Percentiles rank a stretch among this genome's conserved stretches.
Evolutionary conservation across 352 stramenopile species (phyloP).

Genomic region (Phytophthora pseudosyringae): DNA sequence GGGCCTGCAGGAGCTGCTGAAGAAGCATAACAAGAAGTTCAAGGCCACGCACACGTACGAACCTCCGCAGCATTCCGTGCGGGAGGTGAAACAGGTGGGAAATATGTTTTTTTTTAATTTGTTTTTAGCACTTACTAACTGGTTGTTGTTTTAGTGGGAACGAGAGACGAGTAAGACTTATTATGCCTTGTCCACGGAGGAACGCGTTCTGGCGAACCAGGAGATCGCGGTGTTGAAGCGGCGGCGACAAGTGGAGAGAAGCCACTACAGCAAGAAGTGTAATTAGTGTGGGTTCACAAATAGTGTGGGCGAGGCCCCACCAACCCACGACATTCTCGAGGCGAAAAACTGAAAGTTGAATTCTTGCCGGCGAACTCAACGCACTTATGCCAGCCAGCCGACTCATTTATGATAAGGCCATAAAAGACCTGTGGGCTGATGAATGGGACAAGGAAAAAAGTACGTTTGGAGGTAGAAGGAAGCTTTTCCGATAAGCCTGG

Average conservation of each 20-base stretch:
- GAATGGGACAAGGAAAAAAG: too few species aligned
- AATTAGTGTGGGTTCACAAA: too few species aligned
- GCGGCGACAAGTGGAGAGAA: constrained; percentile 11
- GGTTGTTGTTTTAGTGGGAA: constrained; percentile 62
- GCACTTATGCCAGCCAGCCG: too few species aligned
- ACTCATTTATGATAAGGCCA: too few species aligned
- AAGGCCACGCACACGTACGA: constrained; percentile 78
- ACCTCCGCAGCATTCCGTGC: constrained; percentile 77
- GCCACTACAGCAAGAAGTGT: constrained; percentile 17
- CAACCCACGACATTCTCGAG: too few species aligned
- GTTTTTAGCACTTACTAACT: neutral
- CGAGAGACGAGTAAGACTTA: constrained; percentile 68
- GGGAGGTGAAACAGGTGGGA: constrained; percentile 71
- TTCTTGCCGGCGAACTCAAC: too few species aligned
- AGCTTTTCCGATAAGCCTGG: too few species aligned
- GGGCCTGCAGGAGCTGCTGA: constrained; percentile 61
- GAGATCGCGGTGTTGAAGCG: constrained; percentile 70
- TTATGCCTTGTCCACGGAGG: constrained; percentile 68
- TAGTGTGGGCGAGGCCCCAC: too few species aligned
- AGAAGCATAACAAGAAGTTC: constrained; percentile 84
- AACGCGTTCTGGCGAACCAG: constrained; percentile 64
- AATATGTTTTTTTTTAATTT: neutral
- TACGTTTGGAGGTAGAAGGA: too few species aligned
- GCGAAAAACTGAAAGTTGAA: too few species aligned
- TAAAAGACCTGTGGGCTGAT: too few species aligned